These are phyloP conservation scores for Serendipita vermifera DNA, from an alignment of 768 basidiomycete genomes.

Conservation along the genomic window DNA sequence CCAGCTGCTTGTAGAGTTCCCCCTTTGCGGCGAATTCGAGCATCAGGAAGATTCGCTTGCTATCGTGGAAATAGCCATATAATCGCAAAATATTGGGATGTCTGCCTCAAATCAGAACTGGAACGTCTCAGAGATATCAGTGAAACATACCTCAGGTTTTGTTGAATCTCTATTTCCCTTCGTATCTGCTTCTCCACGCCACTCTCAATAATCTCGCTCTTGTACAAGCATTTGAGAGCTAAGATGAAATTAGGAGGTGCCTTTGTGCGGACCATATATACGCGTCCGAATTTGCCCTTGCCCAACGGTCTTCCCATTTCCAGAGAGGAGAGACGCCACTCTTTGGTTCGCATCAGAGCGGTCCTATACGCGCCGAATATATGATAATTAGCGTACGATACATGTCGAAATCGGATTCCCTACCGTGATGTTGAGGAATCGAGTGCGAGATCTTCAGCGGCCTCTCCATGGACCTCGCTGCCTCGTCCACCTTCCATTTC, in stretches of 20 bases:
- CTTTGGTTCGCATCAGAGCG: conserved; percentile 39
- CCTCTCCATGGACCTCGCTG: conserved; percentile 60
- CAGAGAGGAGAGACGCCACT: conserved; percentile 76
- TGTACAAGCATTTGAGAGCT: conserved; percentile 93
- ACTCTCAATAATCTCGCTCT: conserved; percentile 83
- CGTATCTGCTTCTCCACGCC: conserved; percentile 95
- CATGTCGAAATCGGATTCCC: conserved; percentile 18
- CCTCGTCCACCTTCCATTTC: conserved; percentile 66
- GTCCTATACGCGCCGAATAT: conserved; percentile 36
- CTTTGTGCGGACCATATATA: conserved; percentile 93
- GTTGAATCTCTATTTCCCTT: conserved; percentile 96
- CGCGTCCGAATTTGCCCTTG: conserved; percentile 98
- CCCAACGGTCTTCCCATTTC: conserved; percentile 69
- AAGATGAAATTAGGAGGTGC: conserved; percentile 76
- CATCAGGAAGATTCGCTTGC: conserved; percentile 95
- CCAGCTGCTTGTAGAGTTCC: conserved; percentile 92
- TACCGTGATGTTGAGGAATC: conserved; percentile 68
- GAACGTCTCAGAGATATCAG: neutral
- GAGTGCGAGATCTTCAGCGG: conserved; percentile 67
- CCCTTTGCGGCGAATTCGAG: conserved; percentile 96
- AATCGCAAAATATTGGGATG: conserved; percentile 90
- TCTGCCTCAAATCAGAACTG: conserved; percentile 36
- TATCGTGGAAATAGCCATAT: conserved; percentile 97
- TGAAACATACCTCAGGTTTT: conserved; percentile 50
- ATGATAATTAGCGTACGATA: conserved; percentile 12